These are phyloP conservation scores for Haplosporangium sp. DNA, from an alignment of 371 early-diverging fungal species.

Conservation along the genomic window DNA sequence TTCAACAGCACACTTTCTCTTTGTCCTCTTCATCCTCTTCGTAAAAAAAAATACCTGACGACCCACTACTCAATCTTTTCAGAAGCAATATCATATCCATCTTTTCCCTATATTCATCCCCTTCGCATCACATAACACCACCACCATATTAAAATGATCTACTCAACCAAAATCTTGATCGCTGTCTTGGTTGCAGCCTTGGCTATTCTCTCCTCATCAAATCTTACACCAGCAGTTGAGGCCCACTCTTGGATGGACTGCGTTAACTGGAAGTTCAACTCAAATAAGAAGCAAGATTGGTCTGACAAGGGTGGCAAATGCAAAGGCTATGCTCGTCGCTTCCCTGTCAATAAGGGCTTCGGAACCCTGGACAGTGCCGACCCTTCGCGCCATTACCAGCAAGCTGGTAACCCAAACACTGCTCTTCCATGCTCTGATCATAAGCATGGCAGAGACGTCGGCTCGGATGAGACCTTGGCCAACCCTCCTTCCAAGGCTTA, in stretches of 20 bases:
- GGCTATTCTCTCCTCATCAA: slow-evolving; percentile 15
- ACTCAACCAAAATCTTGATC: slow-evolving; percentile 8
- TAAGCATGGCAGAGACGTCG: slow-evolving; percentile 11
- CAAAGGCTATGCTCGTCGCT: slow-evolving; percentile 37
- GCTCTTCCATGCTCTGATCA: slow-evolving; percentile 25
- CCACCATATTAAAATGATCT: background rate
- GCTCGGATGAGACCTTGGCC: slow-evolving; percentile 29
- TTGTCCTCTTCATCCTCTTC: too few relatives aligned
- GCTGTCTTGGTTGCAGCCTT: slow-evolving; percentile 13
- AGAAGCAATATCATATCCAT: background rate
- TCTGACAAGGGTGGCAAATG: slow-evolving; percentile 33
- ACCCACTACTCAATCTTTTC: background rate
- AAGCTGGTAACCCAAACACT: slow-evolving; percentile 19
- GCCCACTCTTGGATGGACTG: slow-evolving; percentile 35
- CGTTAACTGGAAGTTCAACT: slow-evolving; percentile 29
- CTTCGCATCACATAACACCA: background rate
- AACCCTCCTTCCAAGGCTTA: slow-evolving; percentile 24
- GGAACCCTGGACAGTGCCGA: slow-evolving; percentile 11
- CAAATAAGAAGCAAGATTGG: slow-evolving; percentile 10
- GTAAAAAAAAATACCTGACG: too few relatives aligned
- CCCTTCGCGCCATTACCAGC: slow-evolving; percentile 38
- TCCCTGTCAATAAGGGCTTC: slow-evolving; percentile 18
- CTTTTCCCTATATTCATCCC: background rate
- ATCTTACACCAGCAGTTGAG: slow-evolving; percentile 4
- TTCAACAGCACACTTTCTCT: too few relatives aligned